Conservation (phyloP, 495 filamentous ascomycete genomes). For the Penicillium antarcticum region DNA sequence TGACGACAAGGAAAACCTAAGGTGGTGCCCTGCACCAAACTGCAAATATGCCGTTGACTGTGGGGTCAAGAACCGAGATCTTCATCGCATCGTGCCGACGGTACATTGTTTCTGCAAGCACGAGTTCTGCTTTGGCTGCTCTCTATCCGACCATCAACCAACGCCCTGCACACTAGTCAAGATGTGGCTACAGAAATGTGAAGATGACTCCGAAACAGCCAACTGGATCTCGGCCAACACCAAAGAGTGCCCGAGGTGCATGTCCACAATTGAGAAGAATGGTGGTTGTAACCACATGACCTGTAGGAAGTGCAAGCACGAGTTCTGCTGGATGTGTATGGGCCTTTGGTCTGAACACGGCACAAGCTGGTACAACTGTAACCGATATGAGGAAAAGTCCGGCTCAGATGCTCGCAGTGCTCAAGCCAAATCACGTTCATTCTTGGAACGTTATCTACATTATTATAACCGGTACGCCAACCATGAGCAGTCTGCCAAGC, state of each 20-base stretch:
- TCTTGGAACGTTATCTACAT: constrained; percentile 89
- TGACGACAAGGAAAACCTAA: constrained; percentile 89
- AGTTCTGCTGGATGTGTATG: constrained; percentile 99
- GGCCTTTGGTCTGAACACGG: constrained; percentile 97
- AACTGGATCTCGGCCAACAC: constrained; percentile 99
- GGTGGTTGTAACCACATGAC: constrained; percentile 99
- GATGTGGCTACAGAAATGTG: constrained; percentile 97
- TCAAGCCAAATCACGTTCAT: constrained; percentile 85
- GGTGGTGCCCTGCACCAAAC: constrained; percentile 97
- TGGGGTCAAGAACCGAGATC: constrained; percentile 75
- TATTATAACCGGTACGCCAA: constrained; percentile 99
- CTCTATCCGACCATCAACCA: constrained; percentile 87
- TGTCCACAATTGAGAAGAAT: constrained; percentile 98
- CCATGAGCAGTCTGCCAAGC: constrained; percentile 94
- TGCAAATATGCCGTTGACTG: constrained; percentile 93
- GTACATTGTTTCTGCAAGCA: constrained; percentile 81
- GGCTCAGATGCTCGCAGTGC: constrained; percentile 84
- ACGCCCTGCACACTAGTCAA: constrained; percentile 89
- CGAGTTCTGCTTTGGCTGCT: constrained; percentile 94
- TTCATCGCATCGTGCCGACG: constrained; percentile 81
- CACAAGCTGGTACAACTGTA: constrained; percentile 99
- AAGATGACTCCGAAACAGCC: constrained; percentile 95
- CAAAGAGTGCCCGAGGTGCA: constrained; percentile 94
- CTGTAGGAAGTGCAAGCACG: constrained; percentile 95
- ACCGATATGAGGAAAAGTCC: constrained; percentile 92